Conservation (phyloP, 345 rosid species). For the Sonneratia caseolaris region DNA sequence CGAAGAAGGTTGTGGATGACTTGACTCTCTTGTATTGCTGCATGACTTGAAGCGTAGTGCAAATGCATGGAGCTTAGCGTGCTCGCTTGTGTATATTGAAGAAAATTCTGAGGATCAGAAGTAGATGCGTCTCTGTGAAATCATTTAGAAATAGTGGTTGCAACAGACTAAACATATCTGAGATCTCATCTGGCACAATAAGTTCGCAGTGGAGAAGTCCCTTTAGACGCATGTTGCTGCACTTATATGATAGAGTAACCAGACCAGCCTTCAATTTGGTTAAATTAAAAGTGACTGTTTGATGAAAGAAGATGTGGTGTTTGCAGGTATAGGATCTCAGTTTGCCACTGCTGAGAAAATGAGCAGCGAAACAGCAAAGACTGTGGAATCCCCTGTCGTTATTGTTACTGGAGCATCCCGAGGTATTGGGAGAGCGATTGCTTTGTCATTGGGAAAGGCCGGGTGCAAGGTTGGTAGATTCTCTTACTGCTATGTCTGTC, state of each 20-base stretch:
- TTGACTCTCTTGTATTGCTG: neutral
- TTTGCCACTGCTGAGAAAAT: slow-evolving; percentile 47
- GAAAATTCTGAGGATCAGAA: neutral
- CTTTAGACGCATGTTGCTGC: neutral
- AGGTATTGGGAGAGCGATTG: slow-evolving; percentile 93
- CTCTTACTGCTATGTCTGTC: slow-evolving; percentile 1
- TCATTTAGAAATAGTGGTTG: neutral
- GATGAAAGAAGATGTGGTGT: neutral
- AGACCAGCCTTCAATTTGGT: neutral
- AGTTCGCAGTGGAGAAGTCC: neutral
- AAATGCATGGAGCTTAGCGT: neutral
- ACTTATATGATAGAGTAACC: too few species aligned
- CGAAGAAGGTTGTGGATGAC: too few species aligned
- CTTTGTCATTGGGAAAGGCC: slow-evolving; percentile 82
- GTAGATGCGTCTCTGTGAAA: neutral
- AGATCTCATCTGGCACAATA: neutral
- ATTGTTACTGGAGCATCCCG: slow-evolving; percentile 96
- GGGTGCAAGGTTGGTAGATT: slow-evolving; percentile 45
- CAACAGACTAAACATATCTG: neutral
- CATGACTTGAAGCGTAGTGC: neutral
- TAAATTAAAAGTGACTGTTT: neutral
- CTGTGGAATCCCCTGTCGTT: slow-evolving; percentile 72
- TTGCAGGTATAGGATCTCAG: slow-evolving; percentile 60
- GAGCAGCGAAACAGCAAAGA: slow-evolving; percentile 27
- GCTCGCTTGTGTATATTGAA: neutral